Conservation (phyloP, 306 rosid species). For the Benincasa hispida region DNA sequence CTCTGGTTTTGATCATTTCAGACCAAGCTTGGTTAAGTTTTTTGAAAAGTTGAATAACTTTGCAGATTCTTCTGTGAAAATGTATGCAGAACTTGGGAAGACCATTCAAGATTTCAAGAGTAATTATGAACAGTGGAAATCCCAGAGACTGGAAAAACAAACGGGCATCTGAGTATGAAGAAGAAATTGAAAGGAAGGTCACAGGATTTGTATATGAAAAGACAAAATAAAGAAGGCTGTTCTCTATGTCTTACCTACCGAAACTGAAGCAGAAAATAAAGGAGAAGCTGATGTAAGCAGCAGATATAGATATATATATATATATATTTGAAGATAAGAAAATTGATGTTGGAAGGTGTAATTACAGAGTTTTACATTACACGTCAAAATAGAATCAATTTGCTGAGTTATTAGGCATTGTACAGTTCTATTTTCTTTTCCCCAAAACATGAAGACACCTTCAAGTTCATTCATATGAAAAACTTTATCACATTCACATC, state of each 20-base stretch:
- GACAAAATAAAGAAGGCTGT: not conserved
- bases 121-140: slow-evolving; percentile 12
- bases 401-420: not conserved
- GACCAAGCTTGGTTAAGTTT: slow-evolving; percentile 43
- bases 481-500: not conserved
- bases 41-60: slow-evolving; percentile 34
- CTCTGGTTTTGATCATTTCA: slow-evolving; percentile 50
- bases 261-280: slow-evolving; percentile 4
- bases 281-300: not conserved
- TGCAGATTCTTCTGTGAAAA: slow-evolving; percentile 46
- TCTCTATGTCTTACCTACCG: not conserved
- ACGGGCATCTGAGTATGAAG: not conserved
- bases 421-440: not conserved
- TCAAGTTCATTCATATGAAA: not conserved
- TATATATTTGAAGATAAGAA: not conserved
- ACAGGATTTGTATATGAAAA: not conserved
- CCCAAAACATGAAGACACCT: not conserved
- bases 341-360: not conserved
- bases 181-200: not conserved
- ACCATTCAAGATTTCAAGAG: slow-evolving; percentile 27
- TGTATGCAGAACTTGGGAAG: slow-evolving; percentile 38
- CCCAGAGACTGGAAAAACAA: slow-evolving; percentile 9
- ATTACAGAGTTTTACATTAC: not conserved
- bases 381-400: slow-evolving; percentile 3
- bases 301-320: not conserved